Evolutionary conservation across 306 rosid species (phyloP).

Genomic region (Macrotyloma uniflorum): DNA sequence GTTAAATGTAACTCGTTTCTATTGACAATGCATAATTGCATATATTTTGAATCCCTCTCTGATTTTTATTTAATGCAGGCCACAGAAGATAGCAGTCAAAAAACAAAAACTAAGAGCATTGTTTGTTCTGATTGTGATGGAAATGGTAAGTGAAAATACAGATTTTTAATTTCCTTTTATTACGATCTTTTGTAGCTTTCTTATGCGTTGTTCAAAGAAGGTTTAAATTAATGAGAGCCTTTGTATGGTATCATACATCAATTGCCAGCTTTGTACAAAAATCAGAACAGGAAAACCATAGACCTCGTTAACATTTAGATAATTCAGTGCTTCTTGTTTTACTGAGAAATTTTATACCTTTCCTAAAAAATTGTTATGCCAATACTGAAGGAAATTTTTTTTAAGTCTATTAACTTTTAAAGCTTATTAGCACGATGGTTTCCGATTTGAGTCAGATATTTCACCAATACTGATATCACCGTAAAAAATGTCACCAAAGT

Average conservation of each 20-base stretch:
- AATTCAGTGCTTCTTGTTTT: background rate
- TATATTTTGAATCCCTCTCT: slow-evolving; percentile 29
- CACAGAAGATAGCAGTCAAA: slow-evolving; percentile 46
- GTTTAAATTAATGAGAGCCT: background rate
- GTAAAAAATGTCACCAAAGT: slow-evolving; percentile 7
- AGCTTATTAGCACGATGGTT: background rate
- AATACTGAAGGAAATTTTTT: background rate
- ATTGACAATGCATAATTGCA: background rate
- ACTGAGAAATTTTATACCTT: slow-evolving; percentile 12
- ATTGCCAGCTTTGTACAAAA: slow-evolving; percentile 12
- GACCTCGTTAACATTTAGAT: background rate
- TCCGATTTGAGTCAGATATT: background rate
- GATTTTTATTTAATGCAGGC: slow-evolving; percentile 66
- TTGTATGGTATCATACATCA: slow-evolving; percentile 6
- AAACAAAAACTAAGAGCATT: slow-evolving; percentile 57
- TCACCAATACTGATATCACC: slow-evolving; percentile 15
- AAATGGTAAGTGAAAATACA: slow-evolving; percentile 69
- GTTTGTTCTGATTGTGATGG: slow-evolving; percentile 82
- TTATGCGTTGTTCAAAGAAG: background rate
- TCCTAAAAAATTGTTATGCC: background rate
- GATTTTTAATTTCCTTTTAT: slow-evolving; percentile 11
- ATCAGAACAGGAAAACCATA: background rate
- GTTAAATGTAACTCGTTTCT: slow-evolving; percentile 1
- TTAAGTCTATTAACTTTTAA: background rate
- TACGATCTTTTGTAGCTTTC: background rate